phyloP scores from a whole-genome alignment of 768 basidiomycete genomes.

The Kwoniella mangroviensis region DNA sequence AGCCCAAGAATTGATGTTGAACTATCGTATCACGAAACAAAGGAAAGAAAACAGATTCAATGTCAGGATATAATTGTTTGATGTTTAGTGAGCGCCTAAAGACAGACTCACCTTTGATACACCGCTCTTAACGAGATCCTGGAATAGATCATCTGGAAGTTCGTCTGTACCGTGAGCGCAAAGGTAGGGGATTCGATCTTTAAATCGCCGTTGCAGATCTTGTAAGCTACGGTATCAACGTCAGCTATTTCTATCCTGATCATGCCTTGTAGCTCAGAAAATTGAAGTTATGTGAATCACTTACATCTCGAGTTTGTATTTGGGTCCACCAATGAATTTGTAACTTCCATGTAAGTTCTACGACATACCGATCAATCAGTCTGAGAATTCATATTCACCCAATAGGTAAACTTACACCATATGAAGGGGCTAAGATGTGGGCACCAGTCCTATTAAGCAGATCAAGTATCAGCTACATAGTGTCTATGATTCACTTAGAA shows the following conservation, averaged over 20 bases:
- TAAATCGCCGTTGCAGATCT: slow-evolving; percentile 42
- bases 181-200: slow-evolving; percentile 43
- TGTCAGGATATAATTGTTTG: too few species aligned
- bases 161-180: slow-evolving; percentile 58
- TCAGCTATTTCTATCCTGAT: too few species aligned
- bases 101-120: slow-evolving; percentile 55
- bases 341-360: slow-evolving; percentile 57
- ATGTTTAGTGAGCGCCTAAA: too few species aligned
- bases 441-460: slow-evolving; percentile 50
- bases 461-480: not conserved
- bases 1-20: slow-evolving; percentile 58
- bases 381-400: not conserved
- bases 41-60: too few species aligned
- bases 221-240: slow-evolving; percentile 9
- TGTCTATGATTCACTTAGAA: not conserved
- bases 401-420: slow-evolving; percentile 35
- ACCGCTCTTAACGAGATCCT: slow-evolving; percentile 52
- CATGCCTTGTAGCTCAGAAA: too few species aligned
- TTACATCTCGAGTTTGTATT: slow-evolving; percentile 50
- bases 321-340: slow-evolving; percentile 53
- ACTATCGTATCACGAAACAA: slow-evolving; percentile 23
- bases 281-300: too few species aligned
- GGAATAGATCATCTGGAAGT: slow-evolving; percentile 53
- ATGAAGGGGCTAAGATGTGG: slow-evolving; percentile 57
- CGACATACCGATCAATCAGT: not conserved